phyloP scores from a whole-genome alignment of 2,329 filamentous ascomycete species.

The Talaromyces sp. region DNA sequence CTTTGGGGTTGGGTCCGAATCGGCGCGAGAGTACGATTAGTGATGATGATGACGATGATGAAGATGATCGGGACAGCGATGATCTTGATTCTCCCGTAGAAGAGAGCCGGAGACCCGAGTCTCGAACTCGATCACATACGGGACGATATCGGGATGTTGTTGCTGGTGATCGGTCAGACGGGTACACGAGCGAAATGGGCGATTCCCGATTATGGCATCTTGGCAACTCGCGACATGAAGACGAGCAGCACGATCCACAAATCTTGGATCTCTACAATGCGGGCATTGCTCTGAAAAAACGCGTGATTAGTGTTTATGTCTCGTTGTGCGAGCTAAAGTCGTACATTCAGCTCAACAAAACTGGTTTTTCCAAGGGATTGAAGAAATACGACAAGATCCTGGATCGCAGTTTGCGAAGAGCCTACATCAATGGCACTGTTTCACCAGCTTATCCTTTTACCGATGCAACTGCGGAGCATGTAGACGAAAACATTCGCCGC shows the following conservation, averaged over 20 bases:
- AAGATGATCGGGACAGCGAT: constrained; percentile 55
- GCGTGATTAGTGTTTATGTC: constrained; percentile 82
- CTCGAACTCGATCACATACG: constrained; percentile 27
- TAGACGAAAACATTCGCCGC: constrained; percentile 70
- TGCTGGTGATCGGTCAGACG: constrained; percentile 30
- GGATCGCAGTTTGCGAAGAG: constrained; percentile 72
- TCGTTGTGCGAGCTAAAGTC: constrained; percentile 93
- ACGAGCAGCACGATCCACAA: constrained; percentile 73
- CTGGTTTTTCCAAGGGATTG: constrained; percentile 90
- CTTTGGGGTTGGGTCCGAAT: constrained; percentile 43
- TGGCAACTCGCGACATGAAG: constrained; percentile 53
- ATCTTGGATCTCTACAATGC: constrained; percentile 67
- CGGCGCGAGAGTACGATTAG: constrained; percentile 49
- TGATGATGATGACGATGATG: constrained; percentile 48
- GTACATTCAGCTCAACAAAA: constrained; percentile 92
- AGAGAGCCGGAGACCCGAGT: constrained; percentile 35
- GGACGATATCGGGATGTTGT: constrained; percentile 26
- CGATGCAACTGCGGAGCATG: constrained; percentile 64
- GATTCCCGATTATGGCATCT: constrained; percentile 36
- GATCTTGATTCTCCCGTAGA: constrained; percentile 56
- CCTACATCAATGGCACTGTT: constrained; percentile 73
- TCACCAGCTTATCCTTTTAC: constrained; percentile 79
- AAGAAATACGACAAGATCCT: constrained; percentile 99
- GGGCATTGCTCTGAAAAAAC: constrained; percentile 87
- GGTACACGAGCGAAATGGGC: constrained; percentile 33